phyloP scores from a whole-genome alignment of 1,139 yeast genomes.

The Meyerozyma athensensis region DNA sequence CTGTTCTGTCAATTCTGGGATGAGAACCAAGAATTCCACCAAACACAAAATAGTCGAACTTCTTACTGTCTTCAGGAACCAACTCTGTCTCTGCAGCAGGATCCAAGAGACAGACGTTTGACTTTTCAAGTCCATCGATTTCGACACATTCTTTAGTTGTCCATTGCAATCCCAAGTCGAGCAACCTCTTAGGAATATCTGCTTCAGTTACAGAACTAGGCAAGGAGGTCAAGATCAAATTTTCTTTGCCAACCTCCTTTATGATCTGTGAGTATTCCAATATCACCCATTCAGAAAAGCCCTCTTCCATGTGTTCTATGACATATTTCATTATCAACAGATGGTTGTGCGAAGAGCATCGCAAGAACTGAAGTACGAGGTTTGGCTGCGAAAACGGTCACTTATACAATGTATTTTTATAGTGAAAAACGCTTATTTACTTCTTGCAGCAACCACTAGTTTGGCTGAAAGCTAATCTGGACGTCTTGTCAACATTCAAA shows the following conservation, averaged over 20 bases:
- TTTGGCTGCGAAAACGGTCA: background rate
- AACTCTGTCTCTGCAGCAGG: constrained; percentile 80
- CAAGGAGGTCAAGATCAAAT: constrained; percentile 73
- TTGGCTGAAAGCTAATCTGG: constrained; percentile 36
- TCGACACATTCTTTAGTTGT: constrained; percentile 68
- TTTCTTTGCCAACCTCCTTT: constrained; percentile 72
- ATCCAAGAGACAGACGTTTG: constrained; percentile 75
- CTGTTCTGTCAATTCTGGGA: constrained; percentile 94
- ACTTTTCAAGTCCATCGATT: constrained; percentile 38
- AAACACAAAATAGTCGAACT: constrained; percentile 83
- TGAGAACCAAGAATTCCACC: constrained; percentile 97
- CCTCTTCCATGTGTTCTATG: constrained; percentile 96
- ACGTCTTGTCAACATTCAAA: constrained; percentile 36
- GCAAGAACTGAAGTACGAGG: background rate
- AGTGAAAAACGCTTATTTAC: no score
- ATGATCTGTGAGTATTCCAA: constrained; percentile 83
- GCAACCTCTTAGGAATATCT: constrained; percentile 62
- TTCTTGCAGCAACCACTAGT: constrained; percentile 7
- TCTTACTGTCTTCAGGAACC: constrained; percentile 57
- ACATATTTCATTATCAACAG: constrained; percentile 65
- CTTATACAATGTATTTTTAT: no score
- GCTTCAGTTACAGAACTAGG: constrained; percentile 55
- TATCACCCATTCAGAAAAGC: constrained; percentile 93
- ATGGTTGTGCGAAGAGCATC: constrained; percentile 1
- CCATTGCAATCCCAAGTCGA: constrained; percentile 70